Base-by-base conservation (phyloP, 768 basidiomycete genomes). In the Agaricus bisporus region DNA sequence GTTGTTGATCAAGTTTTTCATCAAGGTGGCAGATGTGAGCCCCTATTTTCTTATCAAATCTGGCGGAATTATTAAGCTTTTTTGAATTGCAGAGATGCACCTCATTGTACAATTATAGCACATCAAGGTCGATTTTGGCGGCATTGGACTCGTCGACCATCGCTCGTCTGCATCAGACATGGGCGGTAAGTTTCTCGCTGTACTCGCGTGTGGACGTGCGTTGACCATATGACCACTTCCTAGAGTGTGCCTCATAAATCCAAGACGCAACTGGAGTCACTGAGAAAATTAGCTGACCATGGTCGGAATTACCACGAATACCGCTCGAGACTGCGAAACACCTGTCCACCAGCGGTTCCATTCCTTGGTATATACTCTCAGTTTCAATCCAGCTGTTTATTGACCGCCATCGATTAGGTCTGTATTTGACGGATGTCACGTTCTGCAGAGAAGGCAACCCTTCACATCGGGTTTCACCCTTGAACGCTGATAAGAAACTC, bases 361-460 rank as follows among this genome's bases (percentile, higher is more conserved):
- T 99, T 98, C 80, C 78, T 99, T 45, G 95, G 95, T 81, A 70
- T 63, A 75, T 59, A 25, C 49, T 48, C 9, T 38, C 36, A 18
- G n/a, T 45, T 9, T 20, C 37, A 38, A 32, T 11, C 41, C 53
- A 41, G n/a, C 41, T 36, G 26, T 38, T 20, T 28, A 49, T 15
- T 48, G 22, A 58, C 37, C 45, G 17, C 39, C 29, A 6, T 11
- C 61, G 36, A 50, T 7, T 55, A 90, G 89, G 88, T 46, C 73
- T 92, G 35, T 94, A 93, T 67, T 72, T 95, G 57, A 93, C 93
- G 9, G 93, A 95, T 67, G 78, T 97, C 55, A 98, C 93, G 5
- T 98, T 98, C 69, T 95, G 92, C 64, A 83, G 89, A 38, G 95
- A 98, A 63, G 95, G 95, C 17, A 98, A 98, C 66, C 87, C 91